A percentile compares a stretch with the other conserved stretches of the same genome.
Conservation (phyloP, 768 basidiomycete species). For the Leccinum incarnatum region DNA sequence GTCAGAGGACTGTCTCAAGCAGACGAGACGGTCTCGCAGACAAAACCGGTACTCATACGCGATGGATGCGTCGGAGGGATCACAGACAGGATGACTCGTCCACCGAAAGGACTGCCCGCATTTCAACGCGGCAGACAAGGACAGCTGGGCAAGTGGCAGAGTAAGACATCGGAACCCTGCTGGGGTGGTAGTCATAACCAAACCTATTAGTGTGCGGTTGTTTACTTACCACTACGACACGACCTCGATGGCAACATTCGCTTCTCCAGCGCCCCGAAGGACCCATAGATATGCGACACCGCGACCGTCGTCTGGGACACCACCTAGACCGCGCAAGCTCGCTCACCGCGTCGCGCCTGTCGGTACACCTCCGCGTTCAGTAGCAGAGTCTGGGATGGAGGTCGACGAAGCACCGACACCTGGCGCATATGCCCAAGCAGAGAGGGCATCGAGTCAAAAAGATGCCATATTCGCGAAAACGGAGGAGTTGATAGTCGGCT, state of each 20-base stretch:
- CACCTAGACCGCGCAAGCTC: slow-evolving; percentile 28
- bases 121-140: slow-evolving; percentile 72
- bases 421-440: slow-evolving; percentile 36
- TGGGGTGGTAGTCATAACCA: slow-evolving; percentile 13
- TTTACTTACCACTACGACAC: background rate
- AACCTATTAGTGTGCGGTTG: background rate
- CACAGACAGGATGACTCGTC: slow-evolving; percentile 41
- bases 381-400: slow-evolving; percentile 60
- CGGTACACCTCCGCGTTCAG: slow-evolving; percentile 29
- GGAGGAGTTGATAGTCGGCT: slow-evolving; percentile 61
- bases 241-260: slow-evolving; percentile 45
- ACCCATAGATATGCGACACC: slow-evolving; percentile 36
- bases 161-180: slow-evolving; percentile 58
- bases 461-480: slow-evolving; percentile 65
- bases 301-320: slow-evolving; percentile 21
- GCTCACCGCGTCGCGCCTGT: slow-evolving; percentile 20
- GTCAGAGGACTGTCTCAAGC: slow-evolving; percentile 68
- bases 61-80: slow-evolving; percentile 15
- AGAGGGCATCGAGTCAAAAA: slow-evolving; percentile 34
- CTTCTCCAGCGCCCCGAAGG: slow-evolving; percentile 58
- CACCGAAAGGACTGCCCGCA: slow-evolving; percentile 89
- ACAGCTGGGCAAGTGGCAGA: slow-evolving; percentile 64
- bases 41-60: slow-evolving; percentile 77
- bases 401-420: slow-evolving; percentile 52
- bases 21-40: slow-evolving; percentile 78